Evolutionary conservation across 139 green algal genomes (phyloP).

Genomic region (Zygnema cylindricum): DNA sequence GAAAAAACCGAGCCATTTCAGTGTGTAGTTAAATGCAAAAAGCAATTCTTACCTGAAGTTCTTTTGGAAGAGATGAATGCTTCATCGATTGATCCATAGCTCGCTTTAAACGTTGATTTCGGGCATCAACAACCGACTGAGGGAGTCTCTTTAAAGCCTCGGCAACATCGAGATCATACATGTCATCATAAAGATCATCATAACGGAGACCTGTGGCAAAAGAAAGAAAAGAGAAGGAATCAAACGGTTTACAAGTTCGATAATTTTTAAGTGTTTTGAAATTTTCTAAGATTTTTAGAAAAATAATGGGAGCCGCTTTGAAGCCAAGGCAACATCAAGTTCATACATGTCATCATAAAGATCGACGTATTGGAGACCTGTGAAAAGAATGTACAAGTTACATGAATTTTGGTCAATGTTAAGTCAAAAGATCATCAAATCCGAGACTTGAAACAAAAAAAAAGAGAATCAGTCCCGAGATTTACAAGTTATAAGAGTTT

Average conservation of each 20-base stretch:
- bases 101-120: constrained; percentile 92
- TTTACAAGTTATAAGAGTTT: too few species aligned
- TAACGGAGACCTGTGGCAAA: constrained; percentile 81
- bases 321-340: not conserved
- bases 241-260: not conserved
- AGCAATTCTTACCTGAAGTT: constrained; percentile 77
- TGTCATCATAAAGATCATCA: constrained; percentile 93
- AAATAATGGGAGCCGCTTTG: not conserved
- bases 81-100: constrained; percentile 92
- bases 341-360: not conserved
- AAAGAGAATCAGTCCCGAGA: too few species aligned
- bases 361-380: too few species aligned
- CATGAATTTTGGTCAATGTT: too few species aligned
- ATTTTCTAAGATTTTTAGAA: not conserved
- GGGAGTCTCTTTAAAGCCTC: constrained; percentile 91
- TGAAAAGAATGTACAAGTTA: too few species aligned
- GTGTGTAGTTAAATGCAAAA: too few species aligned
- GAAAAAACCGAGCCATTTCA: too few species aligned
- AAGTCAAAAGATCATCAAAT: too few species aligned
- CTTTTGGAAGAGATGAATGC: constrained; percentile 77
- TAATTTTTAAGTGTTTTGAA: not conserved
- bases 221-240: constrained; percentile 26
- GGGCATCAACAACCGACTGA: constrained; percentile 83
- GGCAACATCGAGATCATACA: constrained; percentile 88
- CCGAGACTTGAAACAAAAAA: too few species aligned